Base-by-base conservation (phyloP, 1,284 basidiomycete species). In the Ceratorhiza oryzae-sativae region DNA sequence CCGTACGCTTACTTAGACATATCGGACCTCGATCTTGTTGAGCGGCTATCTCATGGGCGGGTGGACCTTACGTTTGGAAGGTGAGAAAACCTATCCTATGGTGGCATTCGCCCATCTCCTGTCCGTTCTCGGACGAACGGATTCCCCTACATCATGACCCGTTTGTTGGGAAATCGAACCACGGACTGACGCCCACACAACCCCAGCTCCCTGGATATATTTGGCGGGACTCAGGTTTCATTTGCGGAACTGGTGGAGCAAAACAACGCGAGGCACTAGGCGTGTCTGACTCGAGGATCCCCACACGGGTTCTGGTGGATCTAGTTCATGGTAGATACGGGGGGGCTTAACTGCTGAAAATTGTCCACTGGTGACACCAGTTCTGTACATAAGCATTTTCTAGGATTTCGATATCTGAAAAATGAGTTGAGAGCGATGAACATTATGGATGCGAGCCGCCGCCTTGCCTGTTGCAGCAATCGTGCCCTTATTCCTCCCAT, bases 11-110 rank as follows among this genome's bases (percentile, higher is more conserved):
- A 13, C 15, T 27, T 75, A 96, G 95, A 92, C 74, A 83, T 97
- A 53, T 84, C 86, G 6, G 97, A 99, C 80, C 84, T 99, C 10
- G 86, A 87, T 53, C 85, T 95, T 1, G 96, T 99, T 2, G 85
- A 98, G 76, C 80, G 80, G 9, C 84, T 98, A 6, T 97, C 94
- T 0, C 79, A 81, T 18, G 97, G 97, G 18, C 90, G 87, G 68
- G 95, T 99, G 5, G 97, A 99, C 80, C 82, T 99, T 75, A 99
- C 97, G 0, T 99, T 91, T 79, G 97, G 97, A 73, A 96, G 94
- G 93, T 93, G 77, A 76, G 84, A 39, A 39, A 13, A 39, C 36
- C n/a, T 39, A 13, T 39, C 76, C 18, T 15, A 27, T 23, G 32
- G 13, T 32, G n/a, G 55, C 34, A 51, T 39, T 20, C 46, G 36